Base-by-base conservation (phyloP, 441 rosid species). In the Adansonia madagascariensis region DNA sequence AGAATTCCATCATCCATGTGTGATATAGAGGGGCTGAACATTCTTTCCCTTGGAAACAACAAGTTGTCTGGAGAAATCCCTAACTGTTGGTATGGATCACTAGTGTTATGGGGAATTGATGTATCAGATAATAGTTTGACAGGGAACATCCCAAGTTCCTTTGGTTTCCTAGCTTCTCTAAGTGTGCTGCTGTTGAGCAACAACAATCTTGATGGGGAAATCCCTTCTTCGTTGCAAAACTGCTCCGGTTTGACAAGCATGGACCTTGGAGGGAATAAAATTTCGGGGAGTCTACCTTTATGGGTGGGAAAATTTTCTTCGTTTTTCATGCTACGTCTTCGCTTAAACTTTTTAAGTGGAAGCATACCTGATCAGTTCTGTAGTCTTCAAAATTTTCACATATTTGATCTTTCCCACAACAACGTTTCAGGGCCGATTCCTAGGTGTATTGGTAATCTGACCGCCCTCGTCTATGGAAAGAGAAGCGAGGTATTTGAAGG, bases 191-290 rank as follows among this genome's bases (percentile, higher is more conserved):
- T 87, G 77, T 75, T 91, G 71, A 84, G 89, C 74, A 80, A 84
- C 78, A 90, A 90, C 68, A 72, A 84, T 46, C 79, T 90, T 63
- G 73, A 72, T 66, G 90, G 92, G 71, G 85, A 82, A 70, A 82
- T 91, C 78, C 89, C 91, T 35, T 80, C 85, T 53, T 84, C 82
- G n/a, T 84, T 89, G 78, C 85, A 82, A 79, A 91, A 91, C 6
- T 87, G 94, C 82, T 70, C 85, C 0, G 89, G 88, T 46, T 75
- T 87, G 76, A 87, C 88, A 4, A 88, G 80, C 82, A 71, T 89
- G 12, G 61, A 63, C 39, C 75, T 75, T 62, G 75, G 62, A 65
- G 71, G 41, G 41, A 75, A 67, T 59, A 50, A 69, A 47, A 15
- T 77, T 1, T 71, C 71, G 3, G 75, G 75, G 18, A 61, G 31